Percentiles rank a stretch among this genome's conserved stretches.
Conservation (phyloP, 2,329 filamentous ascomycete genomes). For the Trichoderma sp. region DNA sequence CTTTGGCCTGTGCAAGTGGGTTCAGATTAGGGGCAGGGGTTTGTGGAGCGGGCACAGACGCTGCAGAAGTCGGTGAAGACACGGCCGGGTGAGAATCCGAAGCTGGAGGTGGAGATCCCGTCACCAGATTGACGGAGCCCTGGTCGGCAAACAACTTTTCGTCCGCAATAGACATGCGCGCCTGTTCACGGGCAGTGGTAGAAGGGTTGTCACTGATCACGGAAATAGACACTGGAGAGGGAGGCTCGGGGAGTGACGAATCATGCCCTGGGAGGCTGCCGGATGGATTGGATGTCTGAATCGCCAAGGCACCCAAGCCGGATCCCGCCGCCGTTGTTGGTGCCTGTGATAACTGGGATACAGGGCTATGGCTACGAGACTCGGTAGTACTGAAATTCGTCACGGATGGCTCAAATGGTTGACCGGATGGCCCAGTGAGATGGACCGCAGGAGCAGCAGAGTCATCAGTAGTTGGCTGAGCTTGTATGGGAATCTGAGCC, state of each 20-base stretch:
- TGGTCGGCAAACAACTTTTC: slow-evolving; percentile 41
- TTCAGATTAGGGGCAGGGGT: slow-evolving; percentile 12
- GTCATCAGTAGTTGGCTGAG: background rate
- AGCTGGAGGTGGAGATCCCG: slow-evolving; percentile 38
- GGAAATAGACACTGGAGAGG: slow-evolving; percentile 43
- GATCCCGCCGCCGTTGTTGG: slow-evolving; percentile 14
- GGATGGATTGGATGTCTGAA: slow-evolving; percentile 26
- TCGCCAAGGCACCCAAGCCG: slow-evolving; percentile 19
- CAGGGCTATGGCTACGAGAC: slow-evolving; percentile 19
- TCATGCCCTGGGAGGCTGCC: slow-evolving; percentile 25
- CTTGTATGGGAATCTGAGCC: background rate
- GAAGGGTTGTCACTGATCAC: slow-evolving; percentile 31
- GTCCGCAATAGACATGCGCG: slow-evolving; percentile 41
- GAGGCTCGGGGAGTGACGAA: slow-evolving; percentile 36
- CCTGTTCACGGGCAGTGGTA: slow-evolving; percentile 26
- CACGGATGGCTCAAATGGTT: slow-evolving; percentile 12
- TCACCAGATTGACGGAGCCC: slow-evolving; percentile 34
- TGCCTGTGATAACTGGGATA: slow-evolving; percentile 13
- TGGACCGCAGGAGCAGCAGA: background rate
- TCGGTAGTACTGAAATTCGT: slow-evolving; percentile 21
- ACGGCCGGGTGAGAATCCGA: slow-evolving; percentile 40
- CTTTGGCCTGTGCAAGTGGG: slow-evolving; percentile 26
- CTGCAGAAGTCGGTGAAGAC: slow-evolving; percentile 22
- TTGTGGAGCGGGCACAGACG: slow-evolving; percentile 12
- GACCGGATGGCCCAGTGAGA: slow-evolving; percentile 7